phyloP scores from a whole-genome alignment of 768 basidiomycete species.

The Kwoniella heveanensis region DNA sequence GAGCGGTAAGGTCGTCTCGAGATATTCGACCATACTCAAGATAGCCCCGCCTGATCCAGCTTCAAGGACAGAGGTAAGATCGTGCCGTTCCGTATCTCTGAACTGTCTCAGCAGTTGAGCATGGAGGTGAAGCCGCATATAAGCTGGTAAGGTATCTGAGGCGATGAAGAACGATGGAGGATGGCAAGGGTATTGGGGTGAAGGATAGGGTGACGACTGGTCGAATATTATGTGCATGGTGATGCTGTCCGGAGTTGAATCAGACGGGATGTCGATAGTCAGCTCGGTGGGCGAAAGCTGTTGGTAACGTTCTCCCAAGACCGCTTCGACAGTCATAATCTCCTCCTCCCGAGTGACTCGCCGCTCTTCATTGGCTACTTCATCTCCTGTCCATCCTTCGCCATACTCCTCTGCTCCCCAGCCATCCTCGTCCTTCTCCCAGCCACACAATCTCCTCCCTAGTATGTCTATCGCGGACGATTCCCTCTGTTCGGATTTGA shows the following conservation, averaged over 20 bases:
- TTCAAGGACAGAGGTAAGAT: constrained; percentile 62
- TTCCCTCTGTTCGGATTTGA: constrained; percentile 58
- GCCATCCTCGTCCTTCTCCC: constrained; percentile 43
- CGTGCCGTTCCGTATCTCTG: constrained; percentile 59
- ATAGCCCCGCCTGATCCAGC: constrained; percentile 70
- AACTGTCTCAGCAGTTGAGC: constrained; percentile 66
- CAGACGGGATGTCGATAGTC: constrained; percentile 41
- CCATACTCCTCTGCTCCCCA: constrained; percentile 51
- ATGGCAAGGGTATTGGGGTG: constrained; percentile 56
- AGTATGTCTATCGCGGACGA: constrained; percentile 62
- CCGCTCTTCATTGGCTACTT: constrained; percentile 39
- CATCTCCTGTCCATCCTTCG: constrained; percentile 30
- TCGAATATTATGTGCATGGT: constrained; percentile 69
- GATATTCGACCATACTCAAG: constrained; percentile 64
- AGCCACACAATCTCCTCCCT: constrained; percentile 53
- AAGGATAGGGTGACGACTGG: constrained; percentile 59
- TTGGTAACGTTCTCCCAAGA: constrained; percentile 51
- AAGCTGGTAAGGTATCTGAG: constrained; percentile 70
- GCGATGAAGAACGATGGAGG: constrained; percentile 75
- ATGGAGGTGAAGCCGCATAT: constrained; percentile 80
- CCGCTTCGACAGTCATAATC: constrained; percentile 53
- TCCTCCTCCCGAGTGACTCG: constrained; percentile 55
- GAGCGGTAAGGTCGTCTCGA: constrained; percentile 71
- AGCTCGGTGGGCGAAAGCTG: constrained; percentile 38
- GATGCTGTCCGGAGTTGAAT: constrained; percentile 53